These are phyloP conservation scores for Phycomyces blakesleeanus DNA, from an alignment of 192 early-diverging fungal species.

Conservation along the genomic window DNA sequence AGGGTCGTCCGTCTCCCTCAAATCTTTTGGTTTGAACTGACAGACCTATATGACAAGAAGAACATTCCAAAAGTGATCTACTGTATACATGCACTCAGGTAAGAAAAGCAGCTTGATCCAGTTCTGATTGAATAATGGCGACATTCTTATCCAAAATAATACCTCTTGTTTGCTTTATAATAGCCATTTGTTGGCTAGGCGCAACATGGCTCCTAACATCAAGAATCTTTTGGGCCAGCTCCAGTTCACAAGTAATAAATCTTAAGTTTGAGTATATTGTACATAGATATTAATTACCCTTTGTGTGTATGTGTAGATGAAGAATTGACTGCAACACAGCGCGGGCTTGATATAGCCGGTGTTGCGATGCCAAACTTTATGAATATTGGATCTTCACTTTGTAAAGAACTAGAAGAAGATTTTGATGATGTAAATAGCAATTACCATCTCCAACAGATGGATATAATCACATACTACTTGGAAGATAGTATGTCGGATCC, in stretches of 20 bases:
- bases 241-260: constrained; percentile 74
- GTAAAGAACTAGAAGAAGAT: constrained; percentile 44
- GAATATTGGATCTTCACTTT: constrained; percentile 70
- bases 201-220: constrained; percentile 86
- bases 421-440: constrained; percentile 17
- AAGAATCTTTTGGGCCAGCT: constrained; percentile 90
- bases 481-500: not conserved
- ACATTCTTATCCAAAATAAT: not conserved
- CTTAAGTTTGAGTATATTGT: not conserved
- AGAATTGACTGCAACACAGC: constrained; percentile 71
- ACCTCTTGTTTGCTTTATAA: not conserved
- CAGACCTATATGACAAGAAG: constrained; percentile 97
- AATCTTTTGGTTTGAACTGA: constrained; percentile 96
- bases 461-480: not conserved
- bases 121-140: not conserved
- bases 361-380: constrained; percentile 87
- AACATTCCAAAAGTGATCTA: constrained; percentile 99
- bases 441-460: constrained; percentile 2
- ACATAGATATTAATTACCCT: not conserved
- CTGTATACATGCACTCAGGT: constrained; percentile 94
- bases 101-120: not conserved
- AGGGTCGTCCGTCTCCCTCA: constrained; percentile 76
- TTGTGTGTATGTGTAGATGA: constrained; percentile 46
- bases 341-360: constrained; percentile 77
- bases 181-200: constrained; percentile 85